Evolutionary conservation across 2,329 filamentous ascomycete genomes (phyloP), one percentile per base, ranked within the genome.

Genomic region (Leptographium wingfieldii): DNA sequence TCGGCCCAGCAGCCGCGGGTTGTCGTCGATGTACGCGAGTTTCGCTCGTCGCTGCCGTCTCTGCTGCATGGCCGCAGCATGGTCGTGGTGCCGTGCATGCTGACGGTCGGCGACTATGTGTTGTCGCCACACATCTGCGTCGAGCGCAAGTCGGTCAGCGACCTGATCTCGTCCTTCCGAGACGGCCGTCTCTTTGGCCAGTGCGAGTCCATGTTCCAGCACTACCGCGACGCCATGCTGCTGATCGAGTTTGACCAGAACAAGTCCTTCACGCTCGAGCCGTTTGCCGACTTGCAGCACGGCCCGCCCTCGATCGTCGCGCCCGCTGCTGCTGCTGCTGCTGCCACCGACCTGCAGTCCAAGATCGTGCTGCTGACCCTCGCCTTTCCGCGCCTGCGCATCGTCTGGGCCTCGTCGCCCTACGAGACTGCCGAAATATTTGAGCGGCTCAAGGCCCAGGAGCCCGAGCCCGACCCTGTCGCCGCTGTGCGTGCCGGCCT

Each of bases 401-500:
- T 99, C 66, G 90, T 99, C 66, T 99, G 94, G 94, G 94, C 88
- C 10, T 89, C 84, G 10, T 91, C 87, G 12, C 92, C 94, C 0
- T 96, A 95, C 69, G 92, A 99, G 72, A 97, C 94, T 0, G 94
- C 94, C 1, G 92, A 97, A 75, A 97, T 99, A 63, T 97, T 99
- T 70, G 87, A 92, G 67, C 86, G 90, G 65, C 81, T 99, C 59
- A 99, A 99, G 76, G 87, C 90, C 65, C 87, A 91, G 67, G 87
- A 92, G 66, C 79, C 86, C 3, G 94, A 99, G 73, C 94, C 94
- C 0, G 92, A 99, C 70, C 94, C 94, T 1, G 80, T 95, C 43
- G 84, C 84, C 3, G 94, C 94, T 0, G 91, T 96, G 9, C 84
- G 87, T 61, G 82, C 92, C 2, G 94, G 94, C 0, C 76, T 99